Base-by-base conservation (phyloP, 2,329 filamentous ascomycete genomes). In the Rutstroemia sp. region DNA sequence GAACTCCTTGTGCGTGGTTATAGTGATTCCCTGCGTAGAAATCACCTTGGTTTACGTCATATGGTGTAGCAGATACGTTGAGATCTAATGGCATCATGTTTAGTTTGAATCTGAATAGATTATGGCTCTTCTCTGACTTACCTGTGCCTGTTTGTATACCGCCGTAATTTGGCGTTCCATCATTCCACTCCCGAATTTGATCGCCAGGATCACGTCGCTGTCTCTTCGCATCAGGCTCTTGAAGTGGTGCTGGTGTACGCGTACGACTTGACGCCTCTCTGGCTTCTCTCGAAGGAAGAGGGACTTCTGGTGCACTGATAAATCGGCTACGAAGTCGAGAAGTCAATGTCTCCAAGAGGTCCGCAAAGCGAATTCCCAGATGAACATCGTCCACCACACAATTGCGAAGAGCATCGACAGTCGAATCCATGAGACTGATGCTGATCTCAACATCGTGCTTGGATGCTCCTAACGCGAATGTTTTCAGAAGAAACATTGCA, bases 341-440 rank as follows among this genome's bases (percentile, higher is more conserved):
- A 0, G 87, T 91, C 42, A 94, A 73, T 1, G 86, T 88, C 65
- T 91, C 85, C n/a, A 92, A 80, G 48, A 92, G 79, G 65, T 92
- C 88, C 17, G 89, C 88, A 64, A 94, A 94, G 7, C 88, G 82
- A 58, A 88, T 90, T n/a, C 87, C 88, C 4, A 94, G 78, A 68
- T 94, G 89, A 7, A 92, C 88, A 63, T 94, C 89, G 66, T 94
- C 89, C 4, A 92, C 88, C 6, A 92, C 87, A 60, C 87, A 91
- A 63, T 83, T 87, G 17, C 87, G 81, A 38, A 94, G 77, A 1
- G 87, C 88, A 61, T 85, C 78, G 0, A 92, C 87, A 0, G 87
- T 88, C 30, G 80, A 76, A 65, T 91, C 87, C 76, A 94, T 87
- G 27, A 94, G 76, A 6, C 79, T 79, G 30, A 94, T 86, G 60